phyloP scores from a whole-genome alignment of 495 filamentous ascomycete species.

The Hyaloscypha variabilis region DNA sequence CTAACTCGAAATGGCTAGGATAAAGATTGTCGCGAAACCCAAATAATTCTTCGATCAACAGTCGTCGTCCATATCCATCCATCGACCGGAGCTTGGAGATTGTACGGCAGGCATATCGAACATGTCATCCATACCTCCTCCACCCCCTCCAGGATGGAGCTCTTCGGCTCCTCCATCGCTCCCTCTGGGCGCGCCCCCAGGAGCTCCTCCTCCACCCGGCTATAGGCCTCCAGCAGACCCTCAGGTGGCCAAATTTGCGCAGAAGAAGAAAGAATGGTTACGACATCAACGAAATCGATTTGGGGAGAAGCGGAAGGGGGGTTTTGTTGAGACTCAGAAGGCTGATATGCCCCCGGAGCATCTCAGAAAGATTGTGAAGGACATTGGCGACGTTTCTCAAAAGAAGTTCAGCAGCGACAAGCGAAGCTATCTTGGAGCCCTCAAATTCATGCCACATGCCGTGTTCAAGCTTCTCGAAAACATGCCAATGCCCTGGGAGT shows the following conservation, averaged over 20 bases:
- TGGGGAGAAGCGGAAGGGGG: constrained; percentile 93
- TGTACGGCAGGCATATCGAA: constrained; percentile 19
- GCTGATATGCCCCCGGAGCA: constrained; percentile 99
- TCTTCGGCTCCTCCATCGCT: constrained; percentile 75
- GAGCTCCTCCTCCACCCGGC: constrained; percentile 86
- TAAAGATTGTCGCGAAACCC: no score
- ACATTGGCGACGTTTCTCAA: constrained; percentile 99
- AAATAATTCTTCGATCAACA: constrained; percentile 8
- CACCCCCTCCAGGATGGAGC: constrained; percentile 76
- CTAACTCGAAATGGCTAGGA: no score
- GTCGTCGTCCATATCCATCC: constrained; percentile 15
- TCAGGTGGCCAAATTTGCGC: constrained; percentile 89
- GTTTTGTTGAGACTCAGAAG: constrained; percentile 97
- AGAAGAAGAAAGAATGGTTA: constrained; percentile 99
- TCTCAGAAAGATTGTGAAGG: constrained; percentile 95
- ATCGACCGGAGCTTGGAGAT: constrained; percentile 25
- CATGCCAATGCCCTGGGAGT: constrained; percentile 99
- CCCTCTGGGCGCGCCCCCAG: constrained; percentile 51
- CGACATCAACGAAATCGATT: constrained; percentile 91
- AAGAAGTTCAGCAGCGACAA: constrained; percentile 99
- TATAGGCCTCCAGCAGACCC: constrained; percentile 84
- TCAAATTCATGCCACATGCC: constrained; percentile 99
- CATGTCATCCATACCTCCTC: constrained; percentile 79
- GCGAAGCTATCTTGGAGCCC: constrained; percentile 92
- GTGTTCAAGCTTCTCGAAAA: constrained; percentile 98